Conservation (phyloP, 2,329 filamentous ascomycete species). For the Diplodia seriata region DNA sequence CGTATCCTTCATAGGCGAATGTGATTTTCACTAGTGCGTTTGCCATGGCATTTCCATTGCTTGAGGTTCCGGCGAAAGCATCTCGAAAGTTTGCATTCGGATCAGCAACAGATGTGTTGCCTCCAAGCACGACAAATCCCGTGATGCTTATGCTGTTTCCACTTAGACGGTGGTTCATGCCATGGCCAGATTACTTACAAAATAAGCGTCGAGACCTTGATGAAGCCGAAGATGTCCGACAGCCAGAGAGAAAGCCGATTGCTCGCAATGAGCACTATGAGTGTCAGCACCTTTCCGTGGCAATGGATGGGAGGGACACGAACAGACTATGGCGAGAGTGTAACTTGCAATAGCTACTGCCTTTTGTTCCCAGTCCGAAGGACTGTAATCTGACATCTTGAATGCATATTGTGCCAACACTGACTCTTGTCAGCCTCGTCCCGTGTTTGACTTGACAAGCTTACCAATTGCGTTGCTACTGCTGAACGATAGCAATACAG, state of each 20-base stretch:
- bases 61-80: slow-evolving; percentile 40
- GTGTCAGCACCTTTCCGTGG: neutral
- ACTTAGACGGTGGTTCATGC: neutral
- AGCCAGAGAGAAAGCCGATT: slow-evolving; percentile 65
- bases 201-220: slow-evolving; percentile 70
- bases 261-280: slow-evolving; percentile 57
- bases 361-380: slow-evolving; percentile 69
- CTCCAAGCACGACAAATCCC: slow-evolving; percentile 42
- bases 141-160: slow-evolving; percentile 38
- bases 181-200: slow-evolving; percentile 47
- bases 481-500: slow-evolving; percentile 69
- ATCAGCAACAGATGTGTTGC: slow-evolving; percentile 40
- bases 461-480: slow-evolving; percentile 68
- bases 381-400: slow-evolving; percentile 58
- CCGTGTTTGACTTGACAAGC: slow-evolving; percentile 5
- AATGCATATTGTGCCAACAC: slow-evolving; percentile 65
- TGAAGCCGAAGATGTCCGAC: slow-evolving; percentile 62
- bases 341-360: slow-evolving; percentile 71
- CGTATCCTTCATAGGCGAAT: slow-evolving; percentile 43
- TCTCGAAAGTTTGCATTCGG: slow-evolving; percentile 41
- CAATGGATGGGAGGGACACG: neutral
- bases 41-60: slow-evolving; percentile 42
- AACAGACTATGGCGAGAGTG: slow-evolving; percentile 63
- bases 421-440: slow-evolving; percentile 32
- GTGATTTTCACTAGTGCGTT: slow-evolving; percentile 44